Conservation (phyloP, 495 filamentous ascomycete species). For the Neurospora tetrasperma region DNA sequence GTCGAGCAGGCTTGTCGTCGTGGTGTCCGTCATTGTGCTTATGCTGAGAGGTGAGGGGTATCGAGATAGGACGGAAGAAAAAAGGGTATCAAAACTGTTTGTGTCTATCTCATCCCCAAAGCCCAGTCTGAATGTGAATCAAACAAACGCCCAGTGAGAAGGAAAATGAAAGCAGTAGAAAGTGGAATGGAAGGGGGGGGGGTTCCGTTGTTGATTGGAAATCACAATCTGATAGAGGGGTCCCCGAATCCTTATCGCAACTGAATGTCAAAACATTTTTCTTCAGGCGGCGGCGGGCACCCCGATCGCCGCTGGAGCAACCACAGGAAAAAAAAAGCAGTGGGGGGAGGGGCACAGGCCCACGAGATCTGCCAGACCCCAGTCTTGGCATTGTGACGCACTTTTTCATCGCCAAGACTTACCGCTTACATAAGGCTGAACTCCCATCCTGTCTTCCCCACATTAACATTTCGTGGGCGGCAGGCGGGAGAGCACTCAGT, state of each 20-base stretch:
- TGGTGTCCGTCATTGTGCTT: neutral
- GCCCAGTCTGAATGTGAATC: neutral
- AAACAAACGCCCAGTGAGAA: neutral
- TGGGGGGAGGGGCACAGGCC: conserved; percentile 25
- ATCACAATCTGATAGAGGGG: neutral
- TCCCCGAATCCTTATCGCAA: neutral
- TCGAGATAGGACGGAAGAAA: neutral
- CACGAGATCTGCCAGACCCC: neutral
- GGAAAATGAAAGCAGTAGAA: neutral
- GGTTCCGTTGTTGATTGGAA: neutral
- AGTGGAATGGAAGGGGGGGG: neutral
- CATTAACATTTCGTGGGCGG: neutral
- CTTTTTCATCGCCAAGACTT: neutral
- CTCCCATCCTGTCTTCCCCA: neutral
- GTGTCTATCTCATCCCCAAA: neutral
- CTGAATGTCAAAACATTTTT: neutral
- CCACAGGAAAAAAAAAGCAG: conserved; percentile 6
- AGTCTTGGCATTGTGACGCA: neutral
- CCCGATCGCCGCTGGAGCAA: neutral
- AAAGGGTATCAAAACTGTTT: neutral
- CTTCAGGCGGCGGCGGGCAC: neutral
- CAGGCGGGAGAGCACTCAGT: no score
- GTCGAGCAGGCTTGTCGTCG: neutral
- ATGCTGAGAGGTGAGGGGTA: neutral
- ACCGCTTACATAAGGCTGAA: conserved; percentile 9